Evolutionary conservation across 176 grass and related monocot species (phyloP).

Genomic region (maize (Zea mays)): Zm-B73-REFERENCE-NAM-5.0 NC_050103.1:120242001-120242500

Average conservation of each 20-base stretch:
- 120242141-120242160: slow-evolving; percentile 88
- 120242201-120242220: slow-evolving; percentile 15
- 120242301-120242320: slow-evolving; percentile 71
- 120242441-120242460: slow-evolving; percentile 3
- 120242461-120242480: not conserved
- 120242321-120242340: slow-evolving; percentile 77
- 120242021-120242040: slow-evolving; percentile 96
- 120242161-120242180: slow-evolving; percentile 91
- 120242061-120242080: slow-evolving; percentile 67
- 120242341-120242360: slow-evolving; percentile 44
- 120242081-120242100: slow-evolving; percentile 40
- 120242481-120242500: slow-evolving; percentile 4
- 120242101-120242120: slow-evolving; percentile 48
- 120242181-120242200: slow-evolving; percentile 74
- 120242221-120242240: slow-evolving; percentile 30
- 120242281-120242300: slow-evolving; percentile 98
- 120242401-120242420: slow-evolving; percentile 97
- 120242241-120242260: slow-evolving; percentile 23
- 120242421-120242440: slow-evolving; percentile 60
- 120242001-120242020: slow-evolving; percentile 69
- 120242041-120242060: slow-evolving; percentile 70
- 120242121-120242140: slow-evolving; percentile 72
- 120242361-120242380: slow-evolving; percentile 24
- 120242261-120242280: slow-evolving; percentile 64
- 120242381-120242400: slow-evolving; percentile 43